Conservation (phyloP, 176 grass and related monocot species). For the Poa annua region DNA sequence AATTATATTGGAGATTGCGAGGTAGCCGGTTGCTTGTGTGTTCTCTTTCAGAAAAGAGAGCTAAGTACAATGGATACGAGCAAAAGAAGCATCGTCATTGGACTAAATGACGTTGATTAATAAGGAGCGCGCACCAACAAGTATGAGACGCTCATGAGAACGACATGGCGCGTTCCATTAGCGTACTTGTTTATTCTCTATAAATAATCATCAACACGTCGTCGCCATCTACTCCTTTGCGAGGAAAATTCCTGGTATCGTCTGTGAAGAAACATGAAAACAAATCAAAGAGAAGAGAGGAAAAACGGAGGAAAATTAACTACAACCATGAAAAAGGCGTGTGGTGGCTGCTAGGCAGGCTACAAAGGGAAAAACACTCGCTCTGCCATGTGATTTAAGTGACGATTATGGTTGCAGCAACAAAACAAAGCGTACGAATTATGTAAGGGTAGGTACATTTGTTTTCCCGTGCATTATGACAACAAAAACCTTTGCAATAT, state of each 20-base stretch:
- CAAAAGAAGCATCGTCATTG: conserved; percentile 1
- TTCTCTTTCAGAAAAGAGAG: neutral
- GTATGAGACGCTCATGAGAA: too few relatives aligned
- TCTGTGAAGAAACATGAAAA: neutral
- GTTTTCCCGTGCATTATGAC: neutral
- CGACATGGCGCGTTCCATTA: neutral
- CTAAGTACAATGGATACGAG: neutral
- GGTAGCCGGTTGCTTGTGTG: neutral
- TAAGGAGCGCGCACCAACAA: neutral
- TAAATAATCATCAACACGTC: neutral
- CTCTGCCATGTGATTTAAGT: neutral
- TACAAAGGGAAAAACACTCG: too few relatives aligned
- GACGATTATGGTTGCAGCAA: neutral
- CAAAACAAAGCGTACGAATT: neutral
- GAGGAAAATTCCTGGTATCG: conserved; percentile 26
- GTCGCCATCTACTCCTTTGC: neutral
- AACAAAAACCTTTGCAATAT: neutral
- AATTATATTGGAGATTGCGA: too few relatives aligned
- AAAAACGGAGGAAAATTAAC: neutral
- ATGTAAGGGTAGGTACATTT: too few relatives aligned
- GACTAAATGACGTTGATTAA: neutral
- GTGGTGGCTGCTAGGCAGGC: neutral
- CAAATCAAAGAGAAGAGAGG: neutral
- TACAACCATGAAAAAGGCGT: neutral
- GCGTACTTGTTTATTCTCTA: neutral